Evolutionary conservation across 116 monocot genomes (phyloP), one percentile per base, ranked within the genome.

Genomic region (Phalaenopsis hybrid): DNA sequence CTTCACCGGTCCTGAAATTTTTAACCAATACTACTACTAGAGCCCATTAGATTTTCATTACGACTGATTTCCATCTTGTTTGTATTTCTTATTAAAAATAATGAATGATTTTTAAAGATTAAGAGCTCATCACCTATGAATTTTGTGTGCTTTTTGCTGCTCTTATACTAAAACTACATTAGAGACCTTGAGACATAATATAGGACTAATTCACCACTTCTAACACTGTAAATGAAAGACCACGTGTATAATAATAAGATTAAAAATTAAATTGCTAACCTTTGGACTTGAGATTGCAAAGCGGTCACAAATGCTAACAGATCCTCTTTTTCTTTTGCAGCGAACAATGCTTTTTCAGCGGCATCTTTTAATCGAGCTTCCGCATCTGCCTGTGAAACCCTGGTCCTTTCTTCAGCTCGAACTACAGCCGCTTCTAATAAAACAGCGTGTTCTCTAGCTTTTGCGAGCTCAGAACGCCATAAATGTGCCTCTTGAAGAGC

Each of bases 391-490:
- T 88, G 92, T 80, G 92, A 51, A 76, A 95, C 87, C 79, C 95
- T 92, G 69, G 90, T 90, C 82, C 87, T 92, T 79, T 99, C 98
- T 85, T 98, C 95, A 76, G 98, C 98, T 83, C 93, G 87, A 48
- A 90, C 75, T 72, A 94, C 88, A 88, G 99, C 92, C 68, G 95
- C 99, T 90, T 99, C 99, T 57, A 92, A 78, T 68, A 99, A 65
- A 79, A 95, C 95, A 67, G 88, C 90, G 83, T 79, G 90, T 49
- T 95, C 99, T 85, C 95, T 90, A 69, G 99, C 95, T 86, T 95
- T 99, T 74, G 88, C 99, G 75, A 99, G 92, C 86, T 99, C 99
- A 34, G 94, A 87, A 50, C 95, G 93, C 99, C 99, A 99, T 45
- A 95, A 41, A 8, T 85, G 92, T 80, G 92, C 89, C 81, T 99